Conservation (phyloP, 2,329 filamentous ascomycete species). For the Aspergillus versicolor region DNA sequence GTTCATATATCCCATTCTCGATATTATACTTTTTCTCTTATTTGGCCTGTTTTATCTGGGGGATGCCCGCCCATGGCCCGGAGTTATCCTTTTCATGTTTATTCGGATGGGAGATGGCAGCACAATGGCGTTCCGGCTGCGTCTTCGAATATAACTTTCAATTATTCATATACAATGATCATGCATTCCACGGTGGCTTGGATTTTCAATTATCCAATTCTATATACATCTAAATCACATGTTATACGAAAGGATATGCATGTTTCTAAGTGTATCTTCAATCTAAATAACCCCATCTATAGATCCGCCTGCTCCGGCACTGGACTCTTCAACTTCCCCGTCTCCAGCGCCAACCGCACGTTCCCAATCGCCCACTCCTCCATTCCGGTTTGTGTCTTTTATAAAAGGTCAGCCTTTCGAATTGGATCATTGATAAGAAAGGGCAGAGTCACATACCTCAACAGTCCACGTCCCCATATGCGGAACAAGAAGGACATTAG, state of each 20-base stretch:
- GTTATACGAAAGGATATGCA: background rate
- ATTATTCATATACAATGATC: conserved; percentile 2
- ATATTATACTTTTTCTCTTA: conserved; percentile 9
- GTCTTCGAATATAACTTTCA: conserved; percentile 8
- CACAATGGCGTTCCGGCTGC: conserved; percentile 25
- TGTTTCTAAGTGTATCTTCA: background rate
- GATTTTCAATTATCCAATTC: background rate
- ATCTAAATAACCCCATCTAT: conserved; percentile 9
- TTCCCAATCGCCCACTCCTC: conserved; percentile 75
- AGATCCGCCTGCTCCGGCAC: conserved; percentile 69
- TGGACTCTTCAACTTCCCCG: conserved; percentile 63
- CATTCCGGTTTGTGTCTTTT: conserved; percentile 58
- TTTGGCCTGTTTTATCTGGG: conserved; percentile 11
- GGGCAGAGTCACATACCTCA: conserved; percentile 45
- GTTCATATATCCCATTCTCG: conserved; percentile 12
- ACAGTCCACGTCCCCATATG: conserved; percentile 85
- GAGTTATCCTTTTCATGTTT: conserved; percentile 19
- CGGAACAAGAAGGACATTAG: conserved; percentile 71
- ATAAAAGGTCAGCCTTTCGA: background rate
- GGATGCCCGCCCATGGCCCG: conserved; percentile 15
- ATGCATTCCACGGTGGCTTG: background rate
- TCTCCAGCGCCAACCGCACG: conserved; percentile 61
- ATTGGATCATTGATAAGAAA: background rate
- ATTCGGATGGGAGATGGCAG: conserved; percentile 20
- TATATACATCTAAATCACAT: background rate